Evolutionary conservation across 768 basidiomycete genomes (phyloP).

Genomic region (Cystobasidium ongulense): DNA sequence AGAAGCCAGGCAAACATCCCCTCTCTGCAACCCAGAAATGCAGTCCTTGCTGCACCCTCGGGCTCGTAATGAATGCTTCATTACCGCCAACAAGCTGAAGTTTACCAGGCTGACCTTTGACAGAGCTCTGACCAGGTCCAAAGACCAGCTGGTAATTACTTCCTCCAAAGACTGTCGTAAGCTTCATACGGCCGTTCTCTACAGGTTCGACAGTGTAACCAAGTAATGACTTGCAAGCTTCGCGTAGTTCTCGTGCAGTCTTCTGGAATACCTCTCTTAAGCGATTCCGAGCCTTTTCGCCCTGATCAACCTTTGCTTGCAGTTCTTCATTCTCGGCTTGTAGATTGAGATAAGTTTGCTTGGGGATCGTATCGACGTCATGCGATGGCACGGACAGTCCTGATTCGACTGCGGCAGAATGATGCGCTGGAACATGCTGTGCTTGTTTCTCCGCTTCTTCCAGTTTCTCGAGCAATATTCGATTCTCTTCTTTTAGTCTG

Average conservation of each 20-base stretch:
- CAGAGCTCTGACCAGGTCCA: conserved; percentile 36
- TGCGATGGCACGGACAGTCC: not conserved
- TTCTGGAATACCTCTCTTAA: conserved; percentile 67
- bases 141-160: conserved; percentile 63
- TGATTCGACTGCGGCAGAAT: not conserved
- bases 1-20: conserved; percentile 37
- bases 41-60: conserved; percentile 64
- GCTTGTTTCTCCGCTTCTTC: conserved; percentile 36
- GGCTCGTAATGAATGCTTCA: conserved; percentile 52
- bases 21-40: conserved; percentile 48
- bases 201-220: conserved; percentile 88
- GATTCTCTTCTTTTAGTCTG: conserved; percentile 70
- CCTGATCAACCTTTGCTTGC: conserved; percentile 60
- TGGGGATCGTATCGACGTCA: conserved; percentile 24
- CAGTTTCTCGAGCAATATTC: conserved; percentile 63
- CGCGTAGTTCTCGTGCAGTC: conserved; percentile 83
- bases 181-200: conserved; percentile 77
- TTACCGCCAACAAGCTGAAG: conserved; percentile 37
- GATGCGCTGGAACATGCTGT: conserved; percentile 10
- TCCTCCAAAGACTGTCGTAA: conserved; percentile 79
- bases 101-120: conserved; percentile 11
- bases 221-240: conserved; percentile 77
- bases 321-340: conserved; percentile 70
- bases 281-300: conserved; percentile 73
- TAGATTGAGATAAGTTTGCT: conserved; percentile 48